Evolutionary conservation across 78 protist species (phyloP), one percentile per base, ranked within the genome.

Genomic region (Polysphondylium violaceum): DNA sequence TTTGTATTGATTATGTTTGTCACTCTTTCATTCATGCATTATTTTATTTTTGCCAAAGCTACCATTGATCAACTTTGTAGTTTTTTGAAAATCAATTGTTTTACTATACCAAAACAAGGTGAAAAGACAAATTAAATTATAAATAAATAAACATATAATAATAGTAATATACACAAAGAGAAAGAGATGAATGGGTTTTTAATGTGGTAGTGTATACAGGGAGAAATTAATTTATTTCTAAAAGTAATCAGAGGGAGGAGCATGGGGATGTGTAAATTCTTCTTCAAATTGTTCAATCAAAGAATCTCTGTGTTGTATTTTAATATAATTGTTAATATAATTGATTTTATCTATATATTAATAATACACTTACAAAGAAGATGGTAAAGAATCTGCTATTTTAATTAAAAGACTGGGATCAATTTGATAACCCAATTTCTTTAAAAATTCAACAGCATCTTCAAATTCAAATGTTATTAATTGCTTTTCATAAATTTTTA

Each of bases 361-460:
- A 64, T 64, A 1, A 27, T 27, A 29, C 11, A 58, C 76, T 14
- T 68, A 67, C 76, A n/a, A 9, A 58, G 91, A 21, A 11, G 69
- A 25, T 38, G 53, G 63, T 1, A 83, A n/a, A 31, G 40, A 35
- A 69, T 83, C 91, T 56, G 91, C 44, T 7, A 25, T 53, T 71
- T 67, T 59, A 27, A 83, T 36, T 59, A 69, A 27, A 31, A 19
- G 33, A 72, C 69, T 72, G 2, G 79, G 77, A 60, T 83, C 76
- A 33, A 83, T 58, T n/a, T 36, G 65, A 40, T 16, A 27, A 8
- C 91, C 91, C 16, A 83, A 43, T 50, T 69, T 67, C 29, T 83
- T 83, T 21, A 83, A 56, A 58, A 83, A 69, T 44, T 83, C 91
- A 6, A 83, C 91, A 29, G 81, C 77, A 9, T 69, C 79, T 50